These are phyloP conservation scores for Leccinum truebloodii DNA, from an alignment of 768 basidiomycete species.

Conservation along the genomic window DNA sequence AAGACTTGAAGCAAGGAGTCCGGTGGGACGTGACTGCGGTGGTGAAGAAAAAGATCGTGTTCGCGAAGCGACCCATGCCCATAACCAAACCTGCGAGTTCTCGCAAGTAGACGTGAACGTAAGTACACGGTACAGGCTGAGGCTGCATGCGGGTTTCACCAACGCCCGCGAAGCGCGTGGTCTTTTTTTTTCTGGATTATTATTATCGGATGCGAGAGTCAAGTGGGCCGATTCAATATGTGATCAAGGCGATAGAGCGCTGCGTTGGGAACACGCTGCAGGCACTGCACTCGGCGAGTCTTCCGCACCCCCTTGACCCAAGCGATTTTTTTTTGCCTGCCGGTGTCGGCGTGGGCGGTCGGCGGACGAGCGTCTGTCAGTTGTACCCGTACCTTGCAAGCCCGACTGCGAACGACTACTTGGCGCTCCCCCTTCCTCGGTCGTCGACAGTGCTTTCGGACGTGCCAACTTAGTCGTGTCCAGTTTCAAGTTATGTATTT, in stretches of 20 bases:
- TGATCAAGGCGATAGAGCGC: conserved; percentile 4
- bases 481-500: background rate
- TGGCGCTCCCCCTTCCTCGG: background rate
- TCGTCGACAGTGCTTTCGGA: background rate
- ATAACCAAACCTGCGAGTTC: conserved; percentile 41
- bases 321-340: background rate
- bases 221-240: no score
- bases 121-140: no score
- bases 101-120: background rate
- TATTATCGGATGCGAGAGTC: background rate
- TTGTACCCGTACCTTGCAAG: no score
- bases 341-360: background rate
- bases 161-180: background rate
- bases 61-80: conserved; percentile 82
- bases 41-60: conserved; percentile 80
- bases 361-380: no score
- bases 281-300: background rate
- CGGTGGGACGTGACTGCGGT: conserved; percentile 68
- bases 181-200: background rate
- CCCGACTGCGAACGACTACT: background rate
- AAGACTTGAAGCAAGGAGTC: conserved; percentile 9
- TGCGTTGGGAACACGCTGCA: conserved; percentile 22
- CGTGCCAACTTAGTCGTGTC: background rate
- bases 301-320: conserved; percentile 22
- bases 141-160: background rate